A percentile compares a stretch with the other conserved stretches of the same genome.
These are phyloP conservation scores for Jacaranda mimosifolia DNA, from an alignment of 257 asterid species.

Conservation along the genomic window DNA sequence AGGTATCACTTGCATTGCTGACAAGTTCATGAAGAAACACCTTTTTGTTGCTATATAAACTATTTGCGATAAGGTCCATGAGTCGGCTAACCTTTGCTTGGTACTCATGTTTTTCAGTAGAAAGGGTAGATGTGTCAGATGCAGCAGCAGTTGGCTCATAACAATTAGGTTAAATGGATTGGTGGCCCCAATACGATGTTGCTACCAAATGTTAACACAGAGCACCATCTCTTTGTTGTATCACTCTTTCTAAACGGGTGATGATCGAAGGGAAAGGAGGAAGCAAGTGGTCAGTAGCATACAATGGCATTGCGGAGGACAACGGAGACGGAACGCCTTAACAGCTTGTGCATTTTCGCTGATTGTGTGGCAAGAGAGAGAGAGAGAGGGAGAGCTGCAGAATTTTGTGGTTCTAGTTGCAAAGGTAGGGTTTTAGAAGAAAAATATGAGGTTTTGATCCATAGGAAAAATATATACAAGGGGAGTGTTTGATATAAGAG, in stretches of 20 bases:
- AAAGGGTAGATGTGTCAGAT: conserved; percentile 56
- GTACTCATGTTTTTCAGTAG: conserved; percentile 83
- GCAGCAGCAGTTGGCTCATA: conserved; percentile 81
- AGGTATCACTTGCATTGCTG: conserved; percentile 99
- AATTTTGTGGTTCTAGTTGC: not conserved
- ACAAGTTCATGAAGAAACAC: conserved; percentile 96
- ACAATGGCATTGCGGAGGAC: conserved; percentile 52
- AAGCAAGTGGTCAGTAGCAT: conserved; percentile 59
- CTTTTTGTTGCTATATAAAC: conserved; percentile 92
- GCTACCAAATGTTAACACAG: conserved; percentile 53
- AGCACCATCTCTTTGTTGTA: conserved; percentile 57
- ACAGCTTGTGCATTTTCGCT: conserved; percentile 62
- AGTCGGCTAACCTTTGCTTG: conserved; percentile 99
- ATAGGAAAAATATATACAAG: too few species aligned
- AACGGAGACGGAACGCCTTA: conserved; percentile 71
- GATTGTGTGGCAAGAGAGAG: not conserved
- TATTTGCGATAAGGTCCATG: conserved; percentile 96
- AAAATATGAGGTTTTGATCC: conserved; percentile 50
- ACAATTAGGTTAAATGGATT: conserved; percentile 48
- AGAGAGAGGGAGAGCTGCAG: not conserved
- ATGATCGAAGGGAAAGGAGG: conserved; percentile 45
- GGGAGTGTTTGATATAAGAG: too few species aligned
- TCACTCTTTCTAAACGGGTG: conserved; percentile 50
- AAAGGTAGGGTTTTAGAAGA: conserved; percentile 56
- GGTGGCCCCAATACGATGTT: conserved; percentile 27